Evolutionary conservation across 768 basidiomycete species (phyloP), one percentile per base, ranked within the genome.

Genomic region (Mycena galericulata): DNA sequence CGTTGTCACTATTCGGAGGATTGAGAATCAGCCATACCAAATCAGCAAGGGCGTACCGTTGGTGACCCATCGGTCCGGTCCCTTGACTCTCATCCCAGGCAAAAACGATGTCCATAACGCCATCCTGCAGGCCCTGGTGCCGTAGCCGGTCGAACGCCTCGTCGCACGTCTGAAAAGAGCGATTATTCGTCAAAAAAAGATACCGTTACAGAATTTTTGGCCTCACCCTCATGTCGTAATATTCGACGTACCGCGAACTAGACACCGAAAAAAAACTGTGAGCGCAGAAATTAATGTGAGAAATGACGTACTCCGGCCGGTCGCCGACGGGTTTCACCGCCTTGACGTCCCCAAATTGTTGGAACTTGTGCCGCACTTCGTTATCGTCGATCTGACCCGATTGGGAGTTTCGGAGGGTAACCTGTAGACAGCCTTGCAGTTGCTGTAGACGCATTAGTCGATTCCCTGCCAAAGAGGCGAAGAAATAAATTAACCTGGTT

Each of bases 211-310:
- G n/a, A n/a, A n/a, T n/a, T n/a, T n/a, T 27, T 18, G 20, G 9
- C 15, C 89, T 77, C 71, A 93, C 95, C 77, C 95, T 83, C 26
- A 88, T 94, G 76, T 99, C 98, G 76, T 91, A 99, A 75, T 90
- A 96, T 76, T 99, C 96, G n/a, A 99, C 92, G 70, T 94, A 90
- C 65, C 94, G 91, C 73, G 95, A 93, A 72, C 96, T 98, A 67
- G 0, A 45, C 50, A 68, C 54, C 10, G 65, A 40, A 40, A n/a
- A 60, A 59, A 17, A 41, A 64, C 22, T 41, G 46, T 59, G 1
- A 41, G 65, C 43, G 38, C 46, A 6, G 41, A 30, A 51, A 3
- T 22, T 26, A 41, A 50, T 56, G 18, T 30, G n/a, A 47, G 34
- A 51, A 54, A 77, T 6, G 34, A 36, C 84, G 61, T 73, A 89